Evolutionary conservation across 352 stramenopile genomes (phyloP).

Genomic region (Halophytophthora batemanensis): DNA sequence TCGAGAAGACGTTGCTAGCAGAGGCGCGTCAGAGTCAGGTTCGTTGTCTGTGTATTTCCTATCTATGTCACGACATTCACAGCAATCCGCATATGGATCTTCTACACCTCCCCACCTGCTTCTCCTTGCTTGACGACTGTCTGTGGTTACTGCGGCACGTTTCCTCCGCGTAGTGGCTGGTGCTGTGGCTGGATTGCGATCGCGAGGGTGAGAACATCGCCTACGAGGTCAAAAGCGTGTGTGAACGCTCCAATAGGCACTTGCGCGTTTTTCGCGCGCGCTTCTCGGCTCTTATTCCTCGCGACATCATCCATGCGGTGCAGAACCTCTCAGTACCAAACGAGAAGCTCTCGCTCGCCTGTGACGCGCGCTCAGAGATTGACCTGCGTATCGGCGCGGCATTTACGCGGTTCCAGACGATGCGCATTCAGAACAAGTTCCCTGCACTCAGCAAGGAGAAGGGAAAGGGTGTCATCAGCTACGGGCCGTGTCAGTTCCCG

Average conservation of each 20-base stretch:
- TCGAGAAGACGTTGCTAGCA: slow-evolving; percentile 90
- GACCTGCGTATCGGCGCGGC: slow-evolving; percentile 92
- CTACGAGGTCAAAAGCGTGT: slow-evolving; percentile 94
- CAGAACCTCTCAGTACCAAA: slow-evolving; percentile 78
- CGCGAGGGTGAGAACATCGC: slow-evolving; percentile 99
- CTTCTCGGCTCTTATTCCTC: slow-evolving; percentile 93
- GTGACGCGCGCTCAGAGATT: slow-evolving; percentile 93
- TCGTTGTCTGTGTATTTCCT: neutral
- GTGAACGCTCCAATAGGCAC: slow-evolving; percentile 60
- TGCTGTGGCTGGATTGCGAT: slow-evolving; percentile 99
- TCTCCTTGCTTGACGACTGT: neutral
- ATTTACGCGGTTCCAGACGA: slow-evolving; percentile 96
- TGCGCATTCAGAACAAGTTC: slow-evolving; percentile 88
- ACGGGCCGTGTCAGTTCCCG: slow-evolving; percentile 99
- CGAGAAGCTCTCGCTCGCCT: slow-evolving; percentile 79
- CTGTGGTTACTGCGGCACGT: slow-evolving; percentile 3
- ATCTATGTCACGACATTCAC: no score
- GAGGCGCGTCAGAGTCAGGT: slow-evolving; percentile 79
- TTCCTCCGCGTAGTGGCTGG: slow-evolving; percentile 64
- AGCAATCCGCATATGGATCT: no score
- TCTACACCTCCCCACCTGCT: no score
- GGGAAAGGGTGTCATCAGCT: slow-evolving; percentile 93
- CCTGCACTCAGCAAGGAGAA: slow-evolving; percentile 68
- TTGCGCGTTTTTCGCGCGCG: slow-evolving; percentile 86
- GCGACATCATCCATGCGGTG: slow-evolving; percentile 88